Evolutionary conservation across 2,329 filamentous ascomycete species (phyloP).

Genomic region (Pseudogymnoascus sp.): DNA sequence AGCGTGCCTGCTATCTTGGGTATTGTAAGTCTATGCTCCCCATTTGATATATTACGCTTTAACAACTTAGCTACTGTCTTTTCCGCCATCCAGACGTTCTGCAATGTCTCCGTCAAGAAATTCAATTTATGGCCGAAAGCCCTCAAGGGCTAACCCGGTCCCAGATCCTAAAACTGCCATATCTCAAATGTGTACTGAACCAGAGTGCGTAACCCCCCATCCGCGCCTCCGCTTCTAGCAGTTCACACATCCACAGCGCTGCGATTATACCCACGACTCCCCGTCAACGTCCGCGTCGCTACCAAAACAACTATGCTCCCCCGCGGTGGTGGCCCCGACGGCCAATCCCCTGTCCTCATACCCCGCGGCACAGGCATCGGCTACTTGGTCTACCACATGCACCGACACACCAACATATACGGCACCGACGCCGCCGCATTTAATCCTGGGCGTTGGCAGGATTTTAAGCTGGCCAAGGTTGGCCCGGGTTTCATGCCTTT

Average conservation of each 20-base stretch:
- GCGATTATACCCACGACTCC: slow-evolving; percentile 24
- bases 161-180: background rate
- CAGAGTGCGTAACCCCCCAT: slow-evolving; percentile 13
- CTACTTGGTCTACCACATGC: slow-evolving; percentile 23
- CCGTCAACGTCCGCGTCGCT: slow-evolving; percentile 21
- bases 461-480: slow-evolving; percentile 2
- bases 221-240: background rate
- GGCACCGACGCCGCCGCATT: slow-evolving; percentile 25
- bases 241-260: slow-evolving; percentile 15
- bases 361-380: slow-evolving; percentile 17
- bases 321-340: slow-evolving; percentile 24
- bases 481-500: slow-evolving; percentile 26
- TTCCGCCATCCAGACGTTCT: slow-evolving; percentile 16
- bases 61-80: slow-evolving; percentile 2
- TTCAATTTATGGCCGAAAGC: background rate
- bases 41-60: too few species aligned
- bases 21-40: background rate
- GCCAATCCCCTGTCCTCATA: slow-evolving; percentile 23
- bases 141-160: background rate
- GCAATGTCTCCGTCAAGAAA: slow-evolving; percentile 14
- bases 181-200: slow-evolving; percentile 14
- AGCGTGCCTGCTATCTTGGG: background rate
- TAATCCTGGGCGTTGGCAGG: slow-evolving; percentile 25
- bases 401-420: slow-evolving; percentile 25
- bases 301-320: slow-evolving; percentile 23